Evolutionary conservation across 805 yeast species (phyloP).

Genomic region (Wickerhamomyces chambardii): DNA sequence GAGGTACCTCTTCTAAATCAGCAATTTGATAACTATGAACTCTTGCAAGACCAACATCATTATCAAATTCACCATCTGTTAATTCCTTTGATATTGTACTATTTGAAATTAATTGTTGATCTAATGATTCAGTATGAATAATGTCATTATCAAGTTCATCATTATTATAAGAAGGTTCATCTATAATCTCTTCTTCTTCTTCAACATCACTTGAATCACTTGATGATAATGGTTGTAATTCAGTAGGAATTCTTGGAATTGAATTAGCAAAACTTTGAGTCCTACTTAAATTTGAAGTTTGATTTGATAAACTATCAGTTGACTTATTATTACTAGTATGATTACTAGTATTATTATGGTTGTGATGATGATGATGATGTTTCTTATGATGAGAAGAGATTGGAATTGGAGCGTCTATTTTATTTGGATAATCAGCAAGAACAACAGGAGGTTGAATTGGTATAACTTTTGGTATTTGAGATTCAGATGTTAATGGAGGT

Average conservation of each 20-base stretch:
- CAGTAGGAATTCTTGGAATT: conserved; percentile 50
- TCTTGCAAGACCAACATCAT: conserved; percentile 12
- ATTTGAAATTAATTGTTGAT: background rate
- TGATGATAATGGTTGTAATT: conserved; percentile 45
- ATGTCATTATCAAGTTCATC: too few relatives aligned
- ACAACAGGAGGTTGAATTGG: conserved; percentile 70
- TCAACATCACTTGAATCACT: conserved; percentile 28
- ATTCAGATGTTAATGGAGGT: conserved; percentile 59
- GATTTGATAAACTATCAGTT: conserved; percentile 7
- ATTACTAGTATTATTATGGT: conserved; percentile 3
- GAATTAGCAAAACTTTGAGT: conserved; percentile 10
- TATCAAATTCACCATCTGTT: conserved; percentile 7
- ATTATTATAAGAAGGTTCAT: background rate
- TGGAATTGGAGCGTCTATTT: conserved; percentile 66
- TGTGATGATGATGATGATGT: conserved; percentile 4
- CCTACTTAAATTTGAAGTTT: conserved; percentile 1
- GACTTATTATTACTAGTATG: conserved; percentile 1
- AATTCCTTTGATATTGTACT: conserved; percentile 1
- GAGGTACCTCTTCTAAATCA: conserved; percentile 94
- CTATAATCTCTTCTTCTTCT: conserved; percentile 12
- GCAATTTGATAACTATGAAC: conserved; percentile 60
- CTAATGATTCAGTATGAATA: background rate
- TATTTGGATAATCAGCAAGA: conserved; percentile 62
- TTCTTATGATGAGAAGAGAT: conserved; percentile 3
- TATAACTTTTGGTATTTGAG: conserved; percentile 59